phyloP scores from a whole-genome alignment of 345 rosid genomes.

The Camelina hispida region DNA sequence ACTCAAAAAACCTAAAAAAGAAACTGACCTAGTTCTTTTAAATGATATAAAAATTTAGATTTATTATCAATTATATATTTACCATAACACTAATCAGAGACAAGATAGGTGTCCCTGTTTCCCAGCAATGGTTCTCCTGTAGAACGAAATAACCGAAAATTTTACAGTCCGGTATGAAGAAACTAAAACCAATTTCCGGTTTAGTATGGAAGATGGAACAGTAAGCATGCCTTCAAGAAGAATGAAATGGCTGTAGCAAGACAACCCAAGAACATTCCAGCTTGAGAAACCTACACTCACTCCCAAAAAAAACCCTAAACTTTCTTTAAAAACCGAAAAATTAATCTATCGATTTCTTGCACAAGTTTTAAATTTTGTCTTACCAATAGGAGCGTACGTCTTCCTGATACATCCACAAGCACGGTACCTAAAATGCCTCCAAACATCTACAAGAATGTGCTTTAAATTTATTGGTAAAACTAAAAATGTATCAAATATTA shows the following conservation, averaged over 20 bases:
- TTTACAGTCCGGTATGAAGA: neutral
- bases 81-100: conserved; percentile 46
- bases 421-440: conserved; percentile 68
- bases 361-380: neutral
- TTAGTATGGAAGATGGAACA: conserved; percentile 1
- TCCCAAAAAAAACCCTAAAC: neutral
- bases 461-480: neutral
- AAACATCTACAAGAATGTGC: conserved; percentile 55
- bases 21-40: neutral
- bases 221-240: conserved; percentile 52
- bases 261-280: conserved; percentile 82
- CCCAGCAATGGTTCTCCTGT: conserved; percentile 60
- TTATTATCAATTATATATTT: conserved; percentile 7
- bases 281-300: conserved; percentile 62
- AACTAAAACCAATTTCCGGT: neutral
- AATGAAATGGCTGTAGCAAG: conserved; percentile 62
- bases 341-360: neutral
- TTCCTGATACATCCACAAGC: conserved; percentile 75
- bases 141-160: neutral
- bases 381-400: conserved; percentile 81
- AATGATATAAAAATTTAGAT: neutral
- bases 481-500: neutral
- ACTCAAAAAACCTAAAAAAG: neutral
- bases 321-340: neutral
- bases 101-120: conserved; percentile 36